These are phyloP conservation scores for Fusarium veterinarium DNA, from an alignment of 2,329 filamentous ascomycete species.

Conservation along the genomic window DNA sequence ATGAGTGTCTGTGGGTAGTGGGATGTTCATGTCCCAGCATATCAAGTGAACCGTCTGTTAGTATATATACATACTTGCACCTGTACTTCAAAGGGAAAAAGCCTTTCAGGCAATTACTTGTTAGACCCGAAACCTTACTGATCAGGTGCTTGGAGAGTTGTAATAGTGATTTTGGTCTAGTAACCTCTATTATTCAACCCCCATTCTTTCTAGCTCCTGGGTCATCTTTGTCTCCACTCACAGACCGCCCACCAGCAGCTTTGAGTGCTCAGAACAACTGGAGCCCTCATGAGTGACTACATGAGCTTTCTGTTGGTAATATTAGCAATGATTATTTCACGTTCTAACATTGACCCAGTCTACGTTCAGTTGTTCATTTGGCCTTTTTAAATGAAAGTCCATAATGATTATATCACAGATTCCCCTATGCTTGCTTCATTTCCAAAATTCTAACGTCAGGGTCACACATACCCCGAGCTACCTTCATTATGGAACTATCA, in stretches of 20 bases:
- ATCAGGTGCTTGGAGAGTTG: fast-evolving
- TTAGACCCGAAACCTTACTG: not conserved
- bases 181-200: fast-evolving
- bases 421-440: not conserved
- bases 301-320: no score
- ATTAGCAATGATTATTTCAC: no score
- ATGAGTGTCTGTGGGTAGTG: no score
- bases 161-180: fast-evolving
- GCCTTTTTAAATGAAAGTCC: no score
- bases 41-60: fast-evolving
- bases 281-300: no score
- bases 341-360: no score
- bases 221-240: fast-evolving
- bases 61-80: not conserved
- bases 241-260: not conserved
- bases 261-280: no score
- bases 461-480: not conserved
- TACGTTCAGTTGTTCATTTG: no score
- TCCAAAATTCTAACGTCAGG: not conserved
- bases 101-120: fast-evolving
- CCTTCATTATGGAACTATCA: no score
- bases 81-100: not conserved
- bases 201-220: not conserved
- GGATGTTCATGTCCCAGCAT: fast-evolving
- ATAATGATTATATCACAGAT: no score